Conservation (phyloP, 371 early-diverging fungal species). For the Mycotypha africana region DNA sequence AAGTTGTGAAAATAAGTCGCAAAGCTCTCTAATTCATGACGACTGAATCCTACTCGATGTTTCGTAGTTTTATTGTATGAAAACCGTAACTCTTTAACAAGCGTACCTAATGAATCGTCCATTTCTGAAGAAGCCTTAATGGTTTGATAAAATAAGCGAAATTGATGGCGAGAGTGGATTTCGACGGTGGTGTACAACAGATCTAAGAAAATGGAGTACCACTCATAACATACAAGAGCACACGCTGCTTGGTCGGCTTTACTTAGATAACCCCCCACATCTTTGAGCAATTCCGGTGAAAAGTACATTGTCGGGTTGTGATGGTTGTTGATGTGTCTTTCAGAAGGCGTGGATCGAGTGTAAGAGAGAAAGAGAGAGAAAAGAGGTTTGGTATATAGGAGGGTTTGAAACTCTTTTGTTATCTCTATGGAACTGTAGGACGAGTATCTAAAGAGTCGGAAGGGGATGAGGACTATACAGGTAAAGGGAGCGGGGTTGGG, state of each 20-base stretch:
- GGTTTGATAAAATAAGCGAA: constrained; percentile 12
- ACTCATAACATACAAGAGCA: constrained; percentile 20
- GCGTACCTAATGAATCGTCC: constrained; percentile 10
- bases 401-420: too few species aligned
- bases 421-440: too few species aligned
- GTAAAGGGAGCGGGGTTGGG: too few species aligned
- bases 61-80: not conserved
- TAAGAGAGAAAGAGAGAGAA: too few species aligned
- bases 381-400: too few species aligned
- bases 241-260: constrained; percentile 15
- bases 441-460: too few species aligned
- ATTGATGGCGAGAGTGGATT: constrained; percentile 15
- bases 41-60: constrained; percentile 10
- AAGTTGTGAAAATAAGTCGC: constrained; percentile 9
- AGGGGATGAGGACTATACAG: too few species aligned
- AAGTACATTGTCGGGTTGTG: constrained; percentile 21
- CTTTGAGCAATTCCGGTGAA: constrained; percentile 17
- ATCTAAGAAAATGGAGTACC: constrained; percentile 18
- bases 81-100: constrained; percentile 9
- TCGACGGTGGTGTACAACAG: constrained; percentile 13
- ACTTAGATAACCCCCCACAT: constrained; percentile 17
- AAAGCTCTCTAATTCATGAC: constrained; percentile 19
- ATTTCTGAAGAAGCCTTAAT: constrained; percentile 10
- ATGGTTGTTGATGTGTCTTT: too few species aligned
- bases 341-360: too few species aligned